Base-by-base conservation (phyloP, 1,284 basidiomycete genomes). In the Melanopsichium pennsylvanicum region DNA sequence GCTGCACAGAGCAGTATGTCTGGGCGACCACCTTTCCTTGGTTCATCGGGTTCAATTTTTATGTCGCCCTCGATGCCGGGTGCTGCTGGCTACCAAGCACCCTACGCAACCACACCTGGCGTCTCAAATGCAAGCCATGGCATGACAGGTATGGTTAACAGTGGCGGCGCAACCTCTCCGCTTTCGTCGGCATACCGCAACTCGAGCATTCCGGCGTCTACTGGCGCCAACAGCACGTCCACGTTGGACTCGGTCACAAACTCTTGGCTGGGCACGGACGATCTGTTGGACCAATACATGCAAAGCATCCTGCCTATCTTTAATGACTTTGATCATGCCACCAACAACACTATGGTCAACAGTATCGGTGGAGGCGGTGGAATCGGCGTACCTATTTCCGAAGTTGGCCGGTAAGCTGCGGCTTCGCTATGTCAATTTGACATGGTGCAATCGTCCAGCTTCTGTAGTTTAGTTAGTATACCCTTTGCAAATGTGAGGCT, bases 251-350 rank as follows among this genome's bases (percentile, higher is more conserved):
- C 64, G 21, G 41, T 58, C 13, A 61, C 64, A 12, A 68, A 32
- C 35, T 61, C 52, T 2, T 68, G 64, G 64, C 42, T 68, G 25
- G 64, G 64, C 29, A 68, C 64, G 5, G 64, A 68, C 38, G 64
- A 68, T 18, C 41, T 68, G 34, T 32, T 68, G 37, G 64, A 68
- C 16, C 49, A 52, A 36, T 68, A 68, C 54, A 68, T 68, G 64
- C 64, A 68, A 32, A 68, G 64, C 34, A 68, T 68, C 38, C 22
- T 68, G 35, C 64, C 64, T 16, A 68, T 68, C 44, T 68, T 68
- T 27, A 68, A 68, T 32, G 64, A 68, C 34, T 68, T 68, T 32
- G 64, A 68, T n/a, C 64, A 68, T 29, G 49, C 48, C 7, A 61
- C 52, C 33, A 61, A 61, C 54, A 61, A 44, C 51, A 61, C 36